Evolutionary conservation across 176 grass and related monocot species (phyloP), one percentile per base, ranked within the genome.

Genomic region (Rhynchospora breviuscula): DNA sequence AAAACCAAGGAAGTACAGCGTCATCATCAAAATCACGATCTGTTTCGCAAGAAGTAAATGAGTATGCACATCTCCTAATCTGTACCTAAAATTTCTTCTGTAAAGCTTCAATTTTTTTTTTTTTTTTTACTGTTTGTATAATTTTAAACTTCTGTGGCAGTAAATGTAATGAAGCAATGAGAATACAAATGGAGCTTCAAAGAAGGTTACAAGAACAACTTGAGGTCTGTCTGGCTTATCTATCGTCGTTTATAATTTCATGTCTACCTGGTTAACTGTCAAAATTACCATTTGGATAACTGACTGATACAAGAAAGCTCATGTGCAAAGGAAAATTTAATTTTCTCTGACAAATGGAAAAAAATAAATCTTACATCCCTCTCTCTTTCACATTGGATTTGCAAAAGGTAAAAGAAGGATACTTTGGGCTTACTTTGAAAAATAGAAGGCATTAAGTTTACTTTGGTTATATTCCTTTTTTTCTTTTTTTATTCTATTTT

Each of bases 111-210:
- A 68, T 46, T 54, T 46, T 31, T 75, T 47, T 57, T 47, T 59
- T 46, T 54, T 46, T 31, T 75, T 47, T 57, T 47, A 63, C 21
- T 15, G 17, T 35, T 5, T 63, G 23, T 49, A 6, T 75, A 48
- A 67, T 49, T 49, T 82, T 63, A 7, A 5, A 70, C 2, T 46
- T 61, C 75, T 44, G 14, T 62, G 74, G 18, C 78, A 87, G 85
- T 74, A 81, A 81, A 74, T 87, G 85, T 81, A 82, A 87, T 71
- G 85, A 87, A 49, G 85, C 85, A 0, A 87, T 87, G 85, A 81
- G 85, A 81, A 79, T 87, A 60, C 85, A 82, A 81, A 87, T 87
- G 85, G 85, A 82, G 79, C 85, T 87, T 71, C 78, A 87, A 73
- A 61, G 78, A 81, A 72, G 40, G 79, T 78, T 87, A 23, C 85